These are phyloP conservation scores for Bipolaris bicolor DNA, from an alignment of 2,329 filamentous ascomycete species.

Conservation along the genomic window DNA sequence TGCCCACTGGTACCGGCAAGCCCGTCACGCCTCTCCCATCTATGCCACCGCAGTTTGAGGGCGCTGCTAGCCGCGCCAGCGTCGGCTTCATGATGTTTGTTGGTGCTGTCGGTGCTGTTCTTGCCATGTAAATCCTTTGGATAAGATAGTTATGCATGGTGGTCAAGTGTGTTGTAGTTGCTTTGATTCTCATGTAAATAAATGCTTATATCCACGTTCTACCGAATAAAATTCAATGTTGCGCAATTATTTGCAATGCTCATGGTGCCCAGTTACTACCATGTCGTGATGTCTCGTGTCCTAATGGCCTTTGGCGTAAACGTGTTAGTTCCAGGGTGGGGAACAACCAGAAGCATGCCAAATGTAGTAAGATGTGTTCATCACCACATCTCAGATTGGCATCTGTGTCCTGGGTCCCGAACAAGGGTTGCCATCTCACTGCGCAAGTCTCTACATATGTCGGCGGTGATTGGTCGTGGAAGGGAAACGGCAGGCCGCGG, in stretches of 20 bases:
- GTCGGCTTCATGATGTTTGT: constrained; percentile 28
- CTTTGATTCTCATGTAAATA: constrained; percentile 11
- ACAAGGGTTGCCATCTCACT: neutral
- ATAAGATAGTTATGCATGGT: neutral
- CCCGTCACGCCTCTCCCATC: constrained; percentile 20
- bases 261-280: neutral
- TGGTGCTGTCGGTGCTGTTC: constrained; percentile 27
- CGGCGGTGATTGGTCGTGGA: constrained; percentile 2
- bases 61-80: constrained; percentile 33
- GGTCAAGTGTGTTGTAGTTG: neutral
- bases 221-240: neutral
- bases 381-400: neutral
- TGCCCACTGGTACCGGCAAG: constrained; percentile 23
- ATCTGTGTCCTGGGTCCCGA: neutral
- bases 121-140: constrained; percentile 27
- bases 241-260: constrained; percentile 7
- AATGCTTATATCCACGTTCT: constrained; percentile 7
- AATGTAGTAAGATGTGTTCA: neutral
- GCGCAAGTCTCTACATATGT: neutral
- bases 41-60: constrained; percentile 29
- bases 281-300: constrained; percentile 1
- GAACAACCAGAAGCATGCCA: neutral
- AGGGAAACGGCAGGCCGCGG: constrained; percentile 11
- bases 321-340: no score
- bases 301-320: neutral